Conservation (phyloP, 225 moss, liverwort and hornwort species). For the Sphagnum tenellum region DNA sequence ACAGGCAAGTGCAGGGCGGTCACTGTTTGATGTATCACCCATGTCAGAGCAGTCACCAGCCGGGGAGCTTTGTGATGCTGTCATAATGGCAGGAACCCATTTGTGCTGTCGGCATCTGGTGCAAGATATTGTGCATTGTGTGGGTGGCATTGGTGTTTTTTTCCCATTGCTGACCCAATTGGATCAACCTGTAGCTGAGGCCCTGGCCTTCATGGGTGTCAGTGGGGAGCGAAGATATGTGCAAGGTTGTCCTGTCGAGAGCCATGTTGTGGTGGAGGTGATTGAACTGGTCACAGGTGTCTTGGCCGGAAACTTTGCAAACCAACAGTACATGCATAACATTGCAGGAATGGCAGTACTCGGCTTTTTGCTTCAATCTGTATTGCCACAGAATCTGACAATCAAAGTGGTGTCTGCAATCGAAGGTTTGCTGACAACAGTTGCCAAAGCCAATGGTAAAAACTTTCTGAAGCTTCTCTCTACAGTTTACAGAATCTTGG, state of each 20-base stretch:
- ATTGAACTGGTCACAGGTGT: slow-evolving; percentile 34
- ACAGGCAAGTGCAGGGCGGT: slow-evolving; percentile 32
- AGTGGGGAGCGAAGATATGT: background rate
- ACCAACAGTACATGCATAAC: slow-evolving; percentile 37
- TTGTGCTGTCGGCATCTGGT: slow-evolving; percentile 32
- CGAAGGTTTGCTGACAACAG: slow-evolving; percentile 23
- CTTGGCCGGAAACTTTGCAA: slow-evolving; percentile 20
- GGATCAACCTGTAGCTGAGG: slow-evolving; percentile 16
- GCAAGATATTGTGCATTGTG: slow-evolving; percentile 36
- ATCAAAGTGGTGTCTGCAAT: slow-evolving; percentile 24
- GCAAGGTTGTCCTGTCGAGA: slow-evolving; percentile 2
- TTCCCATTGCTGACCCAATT: slow-evolving; percentile 32
- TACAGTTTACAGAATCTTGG: no score
- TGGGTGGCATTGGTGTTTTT: slow-evolving; percentile 35
- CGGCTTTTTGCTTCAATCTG: slow-evolving; percentile 31
- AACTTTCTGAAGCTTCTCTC: background rate
- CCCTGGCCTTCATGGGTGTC: background rate
- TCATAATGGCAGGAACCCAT: slow-evolving; percentile 25
- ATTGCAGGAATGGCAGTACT: slow-evolving; percentile 27
- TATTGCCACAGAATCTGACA: slow-evolving; percentile 22
- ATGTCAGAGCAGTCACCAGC: slow-evolving; percentile 21
- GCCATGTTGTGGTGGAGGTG: slow-evolving; percentile 29
- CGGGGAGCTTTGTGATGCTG: slow-evolving; percentile 15
- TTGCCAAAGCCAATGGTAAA: slow-evolving; percentile 12
- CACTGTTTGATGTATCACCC: slow-evolving; percentile 32